Conservation (phyloP, 2,329 filamentous ascomycete species). For the Stagonosporopsis cucurbitacearum region DNA sequence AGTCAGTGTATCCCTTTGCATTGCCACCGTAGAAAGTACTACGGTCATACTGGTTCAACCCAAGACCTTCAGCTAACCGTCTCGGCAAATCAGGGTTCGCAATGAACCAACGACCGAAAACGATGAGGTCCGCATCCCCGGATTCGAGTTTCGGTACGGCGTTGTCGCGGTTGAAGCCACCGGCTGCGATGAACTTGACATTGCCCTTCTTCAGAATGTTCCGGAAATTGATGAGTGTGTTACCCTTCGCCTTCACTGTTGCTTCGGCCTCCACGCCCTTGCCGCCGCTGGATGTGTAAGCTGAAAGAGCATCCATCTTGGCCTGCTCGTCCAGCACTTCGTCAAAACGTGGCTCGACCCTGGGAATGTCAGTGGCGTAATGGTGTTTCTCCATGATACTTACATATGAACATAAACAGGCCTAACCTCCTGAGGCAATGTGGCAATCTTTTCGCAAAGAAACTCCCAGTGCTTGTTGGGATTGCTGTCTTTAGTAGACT, state of each 20-base stretch:
- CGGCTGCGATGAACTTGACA: constrained; percentile 63
- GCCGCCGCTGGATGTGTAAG: constrained; percentile 38
- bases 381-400: constrained; percentile 6
- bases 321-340: constrained; percentile 47
- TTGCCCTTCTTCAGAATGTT: constrained; percentile 55
- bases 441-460: constrained; percentile 52
- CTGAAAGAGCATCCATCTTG: constrained; percentile 49
- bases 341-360: constrained; percentile 49
- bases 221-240: constrained; percentile 48
- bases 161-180: constrained; percentile 61
- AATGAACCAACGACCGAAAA: constrained; percentile 56
- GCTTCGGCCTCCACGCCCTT: constrained; percentile 44
- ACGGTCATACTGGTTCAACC: constrained; percentile 52
- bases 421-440: constrained; percentile 35
- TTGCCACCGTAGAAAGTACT: constrained; percentile 54
- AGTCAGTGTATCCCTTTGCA: constrained; percentile 51
- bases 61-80: constrained; percentile 49
- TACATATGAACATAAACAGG: constrained; percentile 48
- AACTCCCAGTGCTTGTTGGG: constrained; percentile 56
- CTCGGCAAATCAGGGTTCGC: constrained; percentile 56
- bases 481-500: constrained; percentile 53
- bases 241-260: constrained; percentile 31
- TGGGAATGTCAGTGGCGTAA: constrained; percentile 18
- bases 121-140: constrained; percentile 47
- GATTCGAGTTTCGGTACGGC: constrained; percentile 58